Base-by-base conservation (phyloP, 2,329 filamentous ascomycete genomes). In the Capronia epimyces region DNA sequence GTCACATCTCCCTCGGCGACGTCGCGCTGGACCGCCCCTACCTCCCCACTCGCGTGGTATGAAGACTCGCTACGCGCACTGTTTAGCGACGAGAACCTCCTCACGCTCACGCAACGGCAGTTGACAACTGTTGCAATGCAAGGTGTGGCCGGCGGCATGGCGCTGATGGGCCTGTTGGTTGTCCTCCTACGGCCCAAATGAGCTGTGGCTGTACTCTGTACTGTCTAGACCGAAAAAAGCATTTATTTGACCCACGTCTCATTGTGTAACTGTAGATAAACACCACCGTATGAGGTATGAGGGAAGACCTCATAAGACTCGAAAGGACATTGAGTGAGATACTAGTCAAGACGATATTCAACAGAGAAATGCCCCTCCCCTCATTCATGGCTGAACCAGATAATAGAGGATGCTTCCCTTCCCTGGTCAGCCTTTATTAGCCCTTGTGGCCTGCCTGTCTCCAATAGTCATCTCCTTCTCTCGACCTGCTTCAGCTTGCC, bases 71-170 rank as follows among this genome's bases (percentile, higher is more conserved):
- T 78, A 3, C 62, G 70, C 34, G 83, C 88, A 56, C 66, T 88
- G 13, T 80, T 77, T 68, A 87, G 84, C 67, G 81, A 88, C 49
- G 75, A 81, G 58, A 71, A 69, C 54, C 46, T 49, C 25, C 71
- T 89, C 62, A 72, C 77, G 43, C 62, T 88, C 55, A 78, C 79
- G 37, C 86, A 87, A 73, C 77, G 80, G 46, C 86, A 90, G 61
- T 70, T 85, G 25, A 87, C 86, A 2, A 68, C 84, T n/a, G 71
- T 87, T 58, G 83, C 79, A 43, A 69, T 88, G 29, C 80, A 89
- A 67, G 79, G 84, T 48, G 81, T 79, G 6, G 75, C 80, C 22
- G 77, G 80, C 0, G 86, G 86, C n/a, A 84, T 82, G 9, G 74
- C 76, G 0, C 58, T 86, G 13, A 78, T 77, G 46, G 78, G 76